phyloP scores from a whole-genome alignment of 192 early-diverging fungal genomes.

The Coemansia asiatica region DNA sequence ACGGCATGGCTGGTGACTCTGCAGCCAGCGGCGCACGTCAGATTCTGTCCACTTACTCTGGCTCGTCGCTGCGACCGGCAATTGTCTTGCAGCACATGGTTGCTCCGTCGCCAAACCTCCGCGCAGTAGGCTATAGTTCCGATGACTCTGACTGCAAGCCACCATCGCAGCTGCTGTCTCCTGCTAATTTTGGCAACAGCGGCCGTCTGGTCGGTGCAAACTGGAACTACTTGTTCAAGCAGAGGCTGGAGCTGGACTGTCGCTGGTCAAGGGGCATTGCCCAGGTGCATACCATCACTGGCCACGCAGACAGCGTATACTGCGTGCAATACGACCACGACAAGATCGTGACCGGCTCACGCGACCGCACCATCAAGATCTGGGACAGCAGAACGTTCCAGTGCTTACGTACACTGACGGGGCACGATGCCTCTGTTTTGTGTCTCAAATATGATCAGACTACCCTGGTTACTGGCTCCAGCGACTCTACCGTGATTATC shows the following conservation, averaged over 20 bases:
- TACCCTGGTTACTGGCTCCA: constrained; percentile 80
- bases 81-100: constrained; percentile 50
- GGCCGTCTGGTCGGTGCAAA: constrained; percentile 35
- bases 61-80: constrained; percentile 44
- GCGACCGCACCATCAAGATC: constrained; percentile 75
- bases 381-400: constrained; percentile 72
- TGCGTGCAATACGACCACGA: constrained; percentile 83
- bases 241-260: constrained; percentile 60
- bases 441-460: constrained; percentile 80
- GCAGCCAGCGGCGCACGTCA: constrained; percentile 11
- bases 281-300: constrained; percentile 60
- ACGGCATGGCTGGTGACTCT: not conserved
- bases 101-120: constrained; percentile 40
- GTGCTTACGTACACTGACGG: constrained; percentile 60
- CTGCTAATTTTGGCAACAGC: not conserved
- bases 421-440: constrained; percentile 71
- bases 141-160: not conserved
- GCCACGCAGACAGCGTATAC: constrained; percentile 86
- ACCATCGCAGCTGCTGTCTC: too few relatives aligned
- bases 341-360: constrained; percentile 74
- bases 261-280: constrained; percentile 52
- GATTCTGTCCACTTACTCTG: constrained; percentile 33
- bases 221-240: constrained; percentile 74
- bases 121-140: not conserved
- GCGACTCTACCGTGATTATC: constrained; percentile 79